Conservation (phyloP, 176 grass and related monocot species). For the maize (Zea mays) region Zm-B73-REFERENCE-NAM-5.0 NC_050097.1:1710501-1711000, state of each 20-base stretch:
- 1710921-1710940: not conserved
- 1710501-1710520: conserved; percentile 91
- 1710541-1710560: not conserved
- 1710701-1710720: not conserved
- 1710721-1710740: not conserved
- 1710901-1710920: not conserved
- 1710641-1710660: not conserved
- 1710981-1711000: conserved; percentile 45
- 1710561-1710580: conserved; percentile 16
- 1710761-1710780: not conserved
- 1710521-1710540: conserved; percentile 92
- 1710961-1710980: conserved; percentile 56
- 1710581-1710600: too few species aligned
- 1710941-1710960: conserved; percentile 25
- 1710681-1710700: not conserved
- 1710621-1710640: not conserved
- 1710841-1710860: conserved; percentile 87
- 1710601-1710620: not conserved
- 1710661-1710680: conserved; percentile 27
- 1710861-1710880: conserved; percentile 57
- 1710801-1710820: conserved; percentile 46
- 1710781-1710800: not conserved
- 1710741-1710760: not conserved
- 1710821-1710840: conserved; percentile 84
- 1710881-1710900: conserved; percentile 35